Evolutionary conservation across 148 eudicot species (phyloP).

Genomic region (Pouteria glomerata): DNA sequence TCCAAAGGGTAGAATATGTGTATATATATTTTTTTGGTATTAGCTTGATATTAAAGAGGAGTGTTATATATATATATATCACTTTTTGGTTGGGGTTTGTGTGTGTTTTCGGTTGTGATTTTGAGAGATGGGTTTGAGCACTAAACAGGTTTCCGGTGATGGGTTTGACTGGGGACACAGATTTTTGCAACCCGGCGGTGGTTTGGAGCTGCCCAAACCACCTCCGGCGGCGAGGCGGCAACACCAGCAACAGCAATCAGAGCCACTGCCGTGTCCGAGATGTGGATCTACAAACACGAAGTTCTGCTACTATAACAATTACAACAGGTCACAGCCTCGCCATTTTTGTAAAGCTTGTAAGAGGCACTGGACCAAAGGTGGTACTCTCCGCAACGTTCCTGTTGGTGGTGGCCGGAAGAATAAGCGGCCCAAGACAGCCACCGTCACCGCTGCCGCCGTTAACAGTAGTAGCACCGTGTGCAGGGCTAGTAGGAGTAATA

Average conservation of each 20-base stretch:
- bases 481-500: slow-evolving; percentile 3
- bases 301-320: slow-evolving; percentile 87
- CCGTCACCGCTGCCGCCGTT: slow-evolving; percentile 23
- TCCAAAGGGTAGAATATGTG: slow-evolving; percentile 18
- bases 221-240: slow-evolving; percentile 22
- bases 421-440: slow-evolving; percentile 47
- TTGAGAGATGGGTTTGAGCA: slow-evolving; percentile 52
- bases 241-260: slow-evolving; percentile 24
- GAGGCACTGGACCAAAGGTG: slow-evolving; percentile 96
- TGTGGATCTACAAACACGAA: slow-evolving; percentile 77
- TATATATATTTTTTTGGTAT: no score
- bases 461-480: slow-evolving; percentile 9
- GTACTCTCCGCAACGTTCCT: slow-evolving; percentile 74
- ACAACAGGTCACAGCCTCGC: slow-evolving; percentile 86
- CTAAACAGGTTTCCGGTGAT: slow-evolving; percentile 50
- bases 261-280: slow-evolving; percentile 66
- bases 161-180: slow-evolving; percentile 34
- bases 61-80: not conserved
- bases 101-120: not conserved
- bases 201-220: slow-evolving; percentile 29
- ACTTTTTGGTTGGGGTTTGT: not conserved
- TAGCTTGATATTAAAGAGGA: not conserved
- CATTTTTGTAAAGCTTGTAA: slow-evolving; percentile 80
- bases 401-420: slow-evolving; percentile 86
- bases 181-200: slow-evolving; percentile 18